Conservation (phyloP, 2,329 filamentous ascomycete genomes). For the Ascochyta koolunga region DNA sequence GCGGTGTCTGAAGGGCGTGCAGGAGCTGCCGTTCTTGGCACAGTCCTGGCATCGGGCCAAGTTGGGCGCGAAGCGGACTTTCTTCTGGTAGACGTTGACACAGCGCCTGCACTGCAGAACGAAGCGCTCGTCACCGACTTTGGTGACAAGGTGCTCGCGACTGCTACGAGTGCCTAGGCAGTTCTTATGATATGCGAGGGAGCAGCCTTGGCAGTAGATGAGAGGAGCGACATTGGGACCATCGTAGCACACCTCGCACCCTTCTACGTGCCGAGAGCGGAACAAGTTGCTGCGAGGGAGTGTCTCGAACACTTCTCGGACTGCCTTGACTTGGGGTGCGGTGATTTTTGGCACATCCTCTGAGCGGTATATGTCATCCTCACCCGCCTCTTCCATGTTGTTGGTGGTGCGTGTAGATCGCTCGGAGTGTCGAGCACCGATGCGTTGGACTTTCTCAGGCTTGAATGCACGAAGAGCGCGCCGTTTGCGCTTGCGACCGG, state of each 20-base stretch:
- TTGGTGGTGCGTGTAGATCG: conserved; percentile 53
- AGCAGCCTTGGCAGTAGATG: conserved; percentile 91
- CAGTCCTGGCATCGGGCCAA: conserved; percentile 77
- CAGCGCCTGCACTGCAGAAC: conserved; percentile 91
- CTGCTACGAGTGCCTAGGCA: conserved; percentile 77
- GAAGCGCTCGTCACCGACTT: conserved; percentile 76
- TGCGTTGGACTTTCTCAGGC: conserved; percentile 27
- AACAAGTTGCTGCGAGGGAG: conserved; percentile 70
- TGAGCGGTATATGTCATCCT: conserved; percentile 64
- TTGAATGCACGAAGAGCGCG: conserved; percentile 15
- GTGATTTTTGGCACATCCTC: conserved; percentile 49
- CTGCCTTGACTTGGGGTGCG: conserved; percentile 64
- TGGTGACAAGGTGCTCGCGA: conserved; percentile 90
- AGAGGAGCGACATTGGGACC: conserved; percentile 69
- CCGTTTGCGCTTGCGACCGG: conserved; percentile 49
- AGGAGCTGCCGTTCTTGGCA: conserved; percentile 68
- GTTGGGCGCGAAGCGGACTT: conserved; percentile 72
- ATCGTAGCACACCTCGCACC: conserved; percentile 75
- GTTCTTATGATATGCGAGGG: conserved; percentile 77
- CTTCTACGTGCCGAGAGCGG: conserved; percentile 68
- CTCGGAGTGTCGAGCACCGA: conserved; percentile 51
- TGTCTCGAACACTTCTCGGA: conserved; percentile 73
- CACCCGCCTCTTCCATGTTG: conserved; percentile 60
- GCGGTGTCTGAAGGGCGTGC: conserved; percentile 73
- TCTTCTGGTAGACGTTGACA: conserved; percentile 70